Conservation (phyloP, 176 grass and related monocot genomes). For the Pontederia crassipes region DNA sequence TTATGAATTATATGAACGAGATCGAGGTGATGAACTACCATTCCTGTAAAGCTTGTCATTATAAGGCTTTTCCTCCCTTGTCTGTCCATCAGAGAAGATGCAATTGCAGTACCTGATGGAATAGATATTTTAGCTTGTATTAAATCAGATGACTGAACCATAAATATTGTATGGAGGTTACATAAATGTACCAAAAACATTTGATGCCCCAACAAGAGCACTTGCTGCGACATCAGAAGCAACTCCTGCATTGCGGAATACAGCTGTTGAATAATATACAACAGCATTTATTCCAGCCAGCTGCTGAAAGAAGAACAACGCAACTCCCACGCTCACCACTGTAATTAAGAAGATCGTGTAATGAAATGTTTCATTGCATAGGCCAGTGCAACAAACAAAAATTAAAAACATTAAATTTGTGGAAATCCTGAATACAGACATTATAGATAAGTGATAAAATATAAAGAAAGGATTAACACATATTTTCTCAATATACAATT, state of each 20-base stretch:
- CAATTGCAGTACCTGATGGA: constrained; percentile 66
- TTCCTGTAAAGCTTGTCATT: constrained; percentile 94
- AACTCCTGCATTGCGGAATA: constrained; percentile 93
- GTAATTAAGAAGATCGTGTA: constrained; percentile 22
- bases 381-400: neutral
- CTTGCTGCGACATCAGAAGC: constrained; percentile 97
- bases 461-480: no score
- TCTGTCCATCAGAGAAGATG: constrained; percentile 96
- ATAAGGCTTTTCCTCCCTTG: constrained; percentile 94
- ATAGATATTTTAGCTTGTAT: constrained; percentile 24
- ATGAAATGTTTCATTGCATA: neutral
- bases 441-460: no score
- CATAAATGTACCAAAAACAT: constrained; percentile 76
- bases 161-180: constrained; percentile 4
- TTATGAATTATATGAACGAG: neutral
- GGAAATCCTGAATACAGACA: no score
- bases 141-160: no score
- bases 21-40: constrained; percentile 40
- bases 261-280: constrained; percentile 96
- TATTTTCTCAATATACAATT: no score
- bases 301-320: constrained; percentile 94
- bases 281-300: constrained; percentile 98
- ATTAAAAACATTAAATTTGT: neutral
- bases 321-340: constrained; percentile 93
- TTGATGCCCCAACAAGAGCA: constrained; percentile 94